Evolutionary conservation across 176 grass and related monocot genomes (phyloP), one percentile per base, ranked within the genome.

Genomic region (Aegilops bicornis): DNA sequence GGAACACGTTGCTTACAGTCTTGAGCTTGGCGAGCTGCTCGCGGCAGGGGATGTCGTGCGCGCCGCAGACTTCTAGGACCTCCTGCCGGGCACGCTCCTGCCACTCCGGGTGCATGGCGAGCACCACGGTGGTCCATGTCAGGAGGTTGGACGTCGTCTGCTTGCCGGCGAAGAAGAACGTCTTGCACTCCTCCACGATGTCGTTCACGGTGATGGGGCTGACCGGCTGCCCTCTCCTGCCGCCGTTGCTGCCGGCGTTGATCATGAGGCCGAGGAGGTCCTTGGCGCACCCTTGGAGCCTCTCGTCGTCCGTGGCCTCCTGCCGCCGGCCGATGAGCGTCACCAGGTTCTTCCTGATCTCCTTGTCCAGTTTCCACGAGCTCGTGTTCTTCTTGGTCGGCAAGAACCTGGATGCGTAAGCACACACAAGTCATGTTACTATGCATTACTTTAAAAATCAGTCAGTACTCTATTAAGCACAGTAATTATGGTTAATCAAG

Each of bases 181-280:
- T 97, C 88, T 97, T 97, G 92, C 95, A 94, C 83, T 97, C 95
- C 90, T 99, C 97, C 40, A 96, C 97, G 35, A 99, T 99, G 86
- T 97, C 95, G 39, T 91, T 90, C 4, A 96, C 93, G 25, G 94
- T 92, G 80, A 99, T 94, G 76, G 80, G 69, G 90, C 83, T 86
- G 10, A 76, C 77, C 10, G 88, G 60, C 58, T 76, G 39, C 24
- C 56, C 15, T 42, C 62, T 88, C 70, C 10, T 87, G 64, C 87
- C 59, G 33, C 43, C 62, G 31, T 31, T 65, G 78, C 54, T 77
- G 82, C 82, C 68, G 13, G 93, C 86, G 17, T 91, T 86, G 81
- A 98, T 98, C 95, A 97, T 91, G 79, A 97, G 89, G 24, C 92
- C 92, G 2, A 97, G 86, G 78, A 97, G 86, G 68, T 97, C 95